A percentile compares a stretch with the other conserved stretches of the same genome.
Evolutionary conservation across 2,329 filamentous ascomycete species (phyloP).

Genomic region (Epichloe sp.): DNA sequence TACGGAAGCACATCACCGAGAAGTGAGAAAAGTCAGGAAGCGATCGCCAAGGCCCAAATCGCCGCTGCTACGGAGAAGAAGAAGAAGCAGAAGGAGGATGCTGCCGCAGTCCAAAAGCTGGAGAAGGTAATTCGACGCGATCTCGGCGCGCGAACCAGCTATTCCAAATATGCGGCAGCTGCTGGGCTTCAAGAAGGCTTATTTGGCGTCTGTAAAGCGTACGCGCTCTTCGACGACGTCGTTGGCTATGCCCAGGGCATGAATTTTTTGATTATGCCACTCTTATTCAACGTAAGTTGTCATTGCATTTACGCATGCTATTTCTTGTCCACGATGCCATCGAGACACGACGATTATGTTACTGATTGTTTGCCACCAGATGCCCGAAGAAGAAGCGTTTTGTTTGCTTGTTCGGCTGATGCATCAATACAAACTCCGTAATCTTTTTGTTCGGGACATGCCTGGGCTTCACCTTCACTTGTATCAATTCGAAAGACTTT

Average conservation of each 20-base stretch:
- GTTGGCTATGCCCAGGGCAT: conserved; percentile 98
- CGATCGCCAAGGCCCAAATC: conserved; percentile 51
- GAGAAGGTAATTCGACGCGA: conserved; percentile 89
- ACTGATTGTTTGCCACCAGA: conserved; percentile 34
- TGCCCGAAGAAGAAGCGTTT: conserved; percentile 96
- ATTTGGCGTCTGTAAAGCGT: conserved; percentile 94
- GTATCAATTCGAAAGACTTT: conserved; percentile 85
- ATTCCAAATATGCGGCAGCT: conserved; percentile 87
- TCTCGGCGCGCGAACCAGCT: conserved; percentile 83
- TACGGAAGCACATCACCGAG: conserved; percentile 45
- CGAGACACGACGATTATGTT: neutral
- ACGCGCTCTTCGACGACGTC: conserved; percentile 84
- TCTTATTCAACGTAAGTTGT: conserved; percentile 72
- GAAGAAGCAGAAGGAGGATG: conserved; percentile 68
- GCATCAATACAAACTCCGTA: conserved; percentile 89
- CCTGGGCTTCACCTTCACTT: conserved; percentile 84
- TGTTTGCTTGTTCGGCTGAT: conserved; percentile 85
- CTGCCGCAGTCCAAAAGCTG: conserved; percentile 59
- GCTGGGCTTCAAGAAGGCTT: conserved; percentile 86
- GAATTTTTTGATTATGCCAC: conserved; percentile 98
- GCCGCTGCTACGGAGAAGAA: conserved; percentile 54
- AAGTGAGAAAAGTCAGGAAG: conserved; percentile 49
- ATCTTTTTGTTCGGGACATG: conserved; percentile 94
- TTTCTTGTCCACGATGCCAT: neutral
- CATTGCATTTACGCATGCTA: neutral